Conservation (phyloP, 306 rosid species). For the Cucumis cinereus region DNA sequence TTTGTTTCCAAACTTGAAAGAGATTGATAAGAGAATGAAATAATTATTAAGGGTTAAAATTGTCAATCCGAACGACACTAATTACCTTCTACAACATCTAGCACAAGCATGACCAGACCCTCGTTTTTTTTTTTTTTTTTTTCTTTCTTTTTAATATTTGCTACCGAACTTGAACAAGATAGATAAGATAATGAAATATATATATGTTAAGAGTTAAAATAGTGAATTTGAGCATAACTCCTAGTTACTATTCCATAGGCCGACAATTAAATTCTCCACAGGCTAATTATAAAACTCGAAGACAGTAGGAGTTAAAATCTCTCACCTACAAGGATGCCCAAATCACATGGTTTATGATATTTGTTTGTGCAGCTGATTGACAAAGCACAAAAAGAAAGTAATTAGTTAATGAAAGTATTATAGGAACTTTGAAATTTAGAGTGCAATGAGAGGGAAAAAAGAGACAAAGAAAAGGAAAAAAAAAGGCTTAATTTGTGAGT, state of each 20-base stretch:
- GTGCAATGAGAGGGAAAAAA: background rate
- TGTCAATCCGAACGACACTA: background rate
- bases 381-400: background rate
- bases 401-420: background rate
- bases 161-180: background rate
- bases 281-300: background rate
- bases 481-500: background rate
- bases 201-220: background rate
- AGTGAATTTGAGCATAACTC: background rate
- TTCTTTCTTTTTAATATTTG: no score
- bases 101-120: no score
- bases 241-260: background rate
- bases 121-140: no score
- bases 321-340: background rate
- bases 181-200: background rate
- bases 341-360: constrained; percentile 3
- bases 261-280: background rate
- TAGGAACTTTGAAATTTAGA: background rate
- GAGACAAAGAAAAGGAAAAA: background rate
- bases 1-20: background rate
- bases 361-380: background rate
- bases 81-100: no score
- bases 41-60: background rate
- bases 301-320: background rate
- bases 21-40: background rate